Evolutionary conservation across 371 early-diverging fungal genomes (phyloP).

Genomic region (Rhizopus arrhizus): DNA sequence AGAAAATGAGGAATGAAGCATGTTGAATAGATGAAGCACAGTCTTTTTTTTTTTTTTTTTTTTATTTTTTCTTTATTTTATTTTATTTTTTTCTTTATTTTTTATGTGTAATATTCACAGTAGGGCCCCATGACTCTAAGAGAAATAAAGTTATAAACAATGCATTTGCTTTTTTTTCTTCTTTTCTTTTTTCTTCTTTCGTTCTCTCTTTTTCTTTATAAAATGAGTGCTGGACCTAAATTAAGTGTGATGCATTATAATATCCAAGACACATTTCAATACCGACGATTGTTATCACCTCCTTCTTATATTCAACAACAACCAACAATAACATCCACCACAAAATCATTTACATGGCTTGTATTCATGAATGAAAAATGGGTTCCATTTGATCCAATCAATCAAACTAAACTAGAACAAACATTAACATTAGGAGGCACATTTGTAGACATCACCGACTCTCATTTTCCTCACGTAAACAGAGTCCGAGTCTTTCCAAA

Average conservation of each 20-base stretch:
- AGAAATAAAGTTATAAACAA: not conserved
- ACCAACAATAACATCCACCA: not conserved
- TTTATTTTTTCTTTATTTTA: no score
- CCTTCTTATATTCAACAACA: not conserved
- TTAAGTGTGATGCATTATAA: conserved; percentile 13
- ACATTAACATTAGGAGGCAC: conserved; percentile 39
- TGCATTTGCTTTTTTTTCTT: conserved; percentile 9
- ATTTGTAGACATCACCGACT: conserved; percentile 39
- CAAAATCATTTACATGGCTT: conserved; percentile 36
- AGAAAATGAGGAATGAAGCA: no score
- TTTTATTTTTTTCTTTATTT: no score
- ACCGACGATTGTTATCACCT: not conserved
- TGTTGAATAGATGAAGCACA: no score
- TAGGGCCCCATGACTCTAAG: conserved; percentile 8
- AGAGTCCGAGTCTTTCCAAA: conserved; percentile 41
- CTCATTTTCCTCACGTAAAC: conserved; percentile 38
- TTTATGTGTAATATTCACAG: no score
- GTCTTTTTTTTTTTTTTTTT: no score
- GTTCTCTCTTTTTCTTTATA: conserved; percentile 11
- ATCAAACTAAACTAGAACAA: conserved; percentile 41
- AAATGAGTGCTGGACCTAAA: conserved; percentile 22
- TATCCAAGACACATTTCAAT: no score
- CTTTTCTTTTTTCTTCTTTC: conserved; percentile 11
- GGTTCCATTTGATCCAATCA: conserved; percentile 38
- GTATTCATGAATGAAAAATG: conserved; percentile 41